These are phyloP conservation scores for Leccinum pachyderme DNA, from an alignment of 1,284 basidiomycete genomes.

Conservation along the genomic window DNA sequence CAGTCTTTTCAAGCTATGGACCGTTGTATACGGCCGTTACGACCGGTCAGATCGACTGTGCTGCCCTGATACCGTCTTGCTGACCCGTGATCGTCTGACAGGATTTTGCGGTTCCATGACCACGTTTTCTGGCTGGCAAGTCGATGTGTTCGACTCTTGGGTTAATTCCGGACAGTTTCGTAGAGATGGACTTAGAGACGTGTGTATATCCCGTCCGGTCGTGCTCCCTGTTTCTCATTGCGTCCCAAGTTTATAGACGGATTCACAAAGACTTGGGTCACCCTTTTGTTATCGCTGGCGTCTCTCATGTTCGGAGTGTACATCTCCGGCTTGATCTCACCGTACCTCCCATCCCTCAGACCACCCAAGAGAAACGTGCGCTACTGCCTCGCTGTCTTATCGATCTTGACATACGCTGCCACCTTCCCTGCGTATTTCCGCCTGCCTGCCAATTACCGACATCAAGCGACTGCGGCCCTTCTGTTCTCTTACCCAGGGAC, in stretches of 20 bases:
- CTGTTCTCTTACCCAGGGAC: conserved; percentile 90
- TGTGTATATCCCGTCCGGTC: conserved; percentile 39
- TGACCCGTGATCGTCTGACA: conserved; percentile 28
- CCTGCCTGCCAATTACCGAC: conserved; percentile 68
- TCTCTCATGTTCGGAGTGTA: conserved; percentile 62
- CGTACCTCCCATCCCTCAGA: conserved; percentile 39
- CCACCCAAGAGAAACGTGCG: conserved; percentile 43
- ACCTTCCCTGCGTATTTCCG: conserved; percentile 79
- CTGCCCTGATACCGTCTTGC: conserved; percentile 2
- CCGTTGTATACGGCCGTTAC: conserved; percentile 87
- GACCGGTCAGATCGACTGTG: conserved; percentile 58
- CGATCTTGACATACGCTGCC: conserved; percentile 60
- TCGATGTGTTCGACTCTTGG: conserved; percentile 87
- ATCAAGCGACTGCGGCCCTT: conserved; percentile 83
- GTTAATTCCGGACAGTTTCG: conserved; percentile 61
- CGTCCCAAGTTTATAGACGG: conserved; percentile 77
- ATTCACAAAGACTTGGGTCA: conserved; percentile 78
- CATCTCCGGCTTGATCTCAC: conserved; percentile 44
- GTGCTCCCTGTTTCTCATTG: conserved; percentile 5
- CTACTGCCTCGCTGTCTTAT: conserved; percentile 45
- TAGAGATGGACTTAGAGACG: conserved; percentile 76
- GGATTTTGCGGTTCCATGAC: conserved; percentile 96
- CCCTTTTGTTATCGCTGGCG: conserved; percentile 67
- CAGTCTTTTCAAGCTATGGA: conserved; percentile 60
- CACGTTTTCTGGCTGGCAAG: conserved; percentile 95